Evolutionary conservation across 176 grass and related monocot species (phyloP).

Genomic region (bread wheat (Triticum aestivum)): IWGSC_CS_RefSeq_v2.1 NC_057804.1:368823383-368823882

Average conservation of each 20-base stretch:
- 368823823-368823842: no score
- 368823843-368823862: no score
- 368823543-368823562: not conserved
- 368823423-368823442: conserved; percentile 20
- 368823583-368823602: not conserved
- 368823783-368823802: no score
- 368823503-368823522: not conserved
- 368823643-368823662: not conserved
- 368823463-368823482: conserved; percentile 18
- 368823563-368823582: not conserved
- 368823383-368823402: not conserved
- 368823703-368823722: no score
- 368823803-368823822: no score
- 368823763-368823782: no score
- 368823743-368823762: no score
- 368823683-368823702: not conserved
- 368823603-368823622: no score
- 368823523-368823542: not conserved
- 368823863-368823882: no score
- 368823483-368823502: not conserved
- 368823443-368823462: not conserved
- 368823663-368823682: not conserved
- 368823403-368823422: not conserved
- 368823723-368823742: no score
- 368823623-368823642: not conserved